Evolutionary conservation across 2,329 filamentous ascomycete species (phyloP).

Genomic region (Fusarium staphyleae): DNA sequence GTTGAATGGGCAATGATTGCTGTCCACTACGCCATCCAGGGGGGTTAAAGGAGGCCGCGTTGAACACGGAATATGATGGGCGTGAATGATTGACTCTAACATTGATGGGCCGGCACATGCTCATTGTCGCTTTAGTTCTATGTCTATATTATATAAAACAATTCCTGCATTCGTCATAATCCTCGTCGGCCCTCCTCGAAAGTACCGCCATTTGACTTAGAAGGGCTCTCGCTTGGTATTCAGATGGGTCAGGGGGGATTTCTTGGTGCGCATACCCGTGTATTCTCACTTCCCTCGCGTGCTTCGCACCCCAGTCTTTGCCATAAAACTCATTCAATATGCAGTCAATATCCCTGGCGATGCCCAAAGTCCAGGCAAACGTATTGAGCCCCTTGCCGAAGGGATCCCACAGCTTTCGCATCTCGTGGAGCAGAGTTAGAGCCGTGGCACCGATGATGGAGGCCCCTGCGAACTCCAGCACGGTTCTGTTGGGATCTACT

Average conservation of each 20-base stretch:
- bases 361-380: slow-evolving; percentile 38
- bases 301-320: slow-evolving; percentile 7
- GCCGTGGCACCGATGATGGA: slow-evolving; percentile 15
- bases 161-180: not conserved
- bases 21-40: not conserved
- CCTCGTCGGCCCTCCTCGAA: not conserved
- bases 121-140: not conserved
- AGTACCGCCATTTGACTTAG: no score
- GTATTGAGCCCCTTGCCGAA: slow-evolving; percentile 32
- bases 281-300: not conserved
- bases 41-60: no score
- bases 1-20: not conserved
- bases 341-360: slow-evolving; percentile 41
- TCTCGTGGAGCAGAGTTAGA: slow-evolving; percentile 32
- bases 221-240: no score
- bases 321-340: slow-evolving; percentile 42
- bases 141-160: slow-evolving; percentile 1
- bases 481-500: not conserved
- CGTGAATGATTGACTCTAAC: no score
- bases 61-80: no score
- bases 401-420: slow-evolving; percentile 41
- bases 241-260: no score
- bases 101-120: not conserved
- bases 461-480: slow-evolving; percentile 8
- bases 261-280: not conserved